A percentile compares a stretch with the other conserved stretches of the same genome.
These are phyloP conservation scores for Pugionium cornutum DNA, from an alignment of 345 rosid genomes.

Conservation along the genomic window DNA sequence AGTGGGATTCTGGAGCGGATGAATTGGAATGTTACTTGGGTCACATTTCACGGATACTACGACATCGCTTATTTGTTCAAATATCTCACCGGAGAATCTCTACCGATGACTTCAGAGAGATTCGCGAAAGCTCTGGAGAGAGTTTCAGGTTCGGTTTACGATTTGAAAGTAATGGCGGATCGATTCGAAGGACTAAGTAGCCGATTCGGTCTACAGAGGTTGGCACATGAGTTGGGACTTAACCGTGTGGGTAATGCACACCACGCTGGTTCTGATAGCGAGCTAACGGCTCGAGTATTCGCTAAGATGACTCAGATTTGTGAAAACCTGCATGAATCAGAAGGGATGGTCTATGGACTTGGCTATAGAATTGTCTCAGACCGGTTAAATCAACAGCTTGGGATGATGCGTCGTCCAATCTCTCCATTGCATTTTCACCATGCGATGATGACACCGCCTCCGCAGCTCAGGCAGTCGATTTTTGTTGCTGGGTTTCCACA, in stretches of 20 bases:
- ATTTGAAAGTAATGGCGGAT: conserved; percentile 17
- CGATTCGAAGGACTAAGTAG: background rate
- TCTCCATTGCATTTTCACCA: no score
- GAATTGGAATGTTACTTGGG: background rate
- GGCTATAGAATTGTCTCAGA: background rate
- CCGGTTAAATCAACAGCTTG: background rate
- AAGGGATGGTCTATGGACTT: conserved; percentile 19
- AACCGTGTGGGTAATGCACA: conserved; percentile 13
- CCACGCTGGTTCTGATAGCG: background rate
- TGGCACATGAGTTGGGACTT: background rate
- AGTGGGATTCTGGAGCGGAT: background rate
- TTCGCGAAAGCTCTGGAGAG: background rate
- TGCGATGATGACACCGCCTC: no score
- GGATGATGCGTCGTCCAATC: background rate
- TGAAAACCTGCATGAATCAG: background rate
- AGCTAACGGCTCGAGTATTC: background rate
- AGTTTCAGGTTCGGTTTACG: conserved; percentile 4
- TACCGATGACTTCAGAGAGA: background rate
- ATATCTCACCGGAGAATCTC: background rate
- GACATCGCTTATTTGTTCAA: conserved; percentile 24
- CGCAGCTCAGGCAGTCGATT: no score
- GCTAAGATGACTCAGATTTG: background rate
- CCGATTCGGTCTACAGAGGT: background rate
- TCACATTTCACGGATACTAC: conserved; percentile 23
- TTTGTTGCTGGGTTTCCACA: no score